phyloP scores from a whole-genome alignment of 805 yeast species.

The Candida qinlingensis region DNA sequence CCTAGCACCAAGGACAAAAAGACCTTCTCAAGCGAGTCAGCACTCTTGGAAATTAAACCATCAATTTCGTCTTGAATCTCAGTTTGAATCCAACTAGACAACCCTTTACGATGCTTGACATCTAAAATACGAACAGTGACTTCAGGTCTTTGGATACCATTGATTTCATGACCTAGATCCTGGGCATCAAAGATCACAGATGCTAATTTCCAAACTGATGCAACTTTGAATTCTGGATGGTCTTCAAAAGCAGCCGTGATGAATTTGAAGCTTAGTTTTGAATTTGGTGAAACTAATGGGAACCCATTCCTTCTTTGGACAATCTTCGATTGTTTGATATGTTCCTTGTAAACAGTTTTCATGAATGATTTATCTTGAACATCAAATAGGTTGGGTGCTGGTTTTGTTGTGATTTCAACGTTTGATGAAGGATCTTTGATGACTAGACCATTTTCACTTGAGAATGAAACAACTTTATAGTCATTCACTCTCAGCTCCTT shows the following conservation, averaged over 20 bases:
- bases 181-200: constrained; percentile 54
- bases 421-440: constrained; percentile 5
- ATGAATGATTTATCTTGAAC: constrained; percentile 10
- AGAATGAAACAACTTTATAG: constrained; percentile 22
- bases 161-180: constrained; percentile 16
- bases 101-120: constrained; percentile 35
- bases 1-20: constrained; percentile 48
- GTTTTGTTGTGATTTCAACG: constrained; percentile 1
- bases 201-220: constrained; percentile 47
- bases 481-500: constrained; percentile 26
- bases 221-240: constrained; percentile 22
- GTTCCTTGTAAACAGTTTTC: constrained; percentile 19
- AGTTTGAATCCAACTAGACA: constrained; percentile 54
- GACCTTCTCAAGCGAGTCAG: constrained; percentile 45
- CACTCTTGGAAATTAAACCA: constrained; percentile 29
- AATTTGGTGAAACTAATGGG: constrained; percentile 33
- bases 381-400: constrained; percentile 4
- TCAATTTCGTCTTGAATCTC: constrained; percentile 31
- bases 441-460: constrained; percentile 13
- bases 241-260: constrained; percentile 18
- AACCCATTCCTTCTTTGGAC: constrained; percentile 28
- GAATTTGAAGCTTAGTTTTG: constrained; percentile 27
- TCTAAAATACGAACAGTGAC: constrained; percentile 25
- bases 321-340: constrained; percentile 22
- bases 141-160: constrained; percentile 18